Conservation (phyloP, 140 eudicot genomes). For the Flaveria floridana region DNA sequence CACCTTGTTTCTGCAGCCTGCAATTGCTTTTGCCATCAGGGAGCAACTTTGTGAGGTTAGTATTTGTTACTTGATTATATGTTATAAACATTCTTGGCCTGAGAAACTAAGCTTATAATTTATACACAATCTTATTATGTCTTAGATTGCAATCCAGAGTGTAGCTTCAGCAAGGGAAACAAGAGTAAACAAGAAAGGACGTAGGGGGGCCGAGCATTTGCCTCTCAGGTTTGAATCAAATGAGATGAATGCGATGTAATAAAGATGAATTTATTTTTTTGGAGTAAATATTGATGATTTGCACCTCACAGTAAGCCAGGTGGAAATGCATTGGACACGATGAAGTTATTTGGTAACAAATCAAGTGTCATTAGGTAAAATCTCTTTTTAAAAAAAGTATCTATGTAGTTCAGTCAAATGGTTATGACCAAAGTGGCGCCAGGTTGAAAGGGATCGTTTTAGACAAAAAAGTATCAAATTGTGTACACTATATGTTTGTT, state of each 20-base stretch:
- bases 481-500: not conserved
- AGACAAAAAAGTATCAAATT: not conserved
- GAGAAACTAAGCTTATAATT: conserved; percentile 13
- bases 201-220: conserved; percentile 65
- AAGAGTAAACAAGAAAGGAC: conserved; percentile 74
- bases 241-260: not conserved
- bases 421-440: not conserved
- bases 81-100: not conserved
- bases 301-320: conserved; percentile 61
- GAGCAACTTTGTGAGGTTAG: conserved; percentile 95
- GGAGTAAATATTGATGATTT: not conserved
- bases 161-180: conserved; percentile 85
- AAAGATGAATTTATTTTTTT: conserved; percentile 1
- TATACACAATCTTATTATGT: not conserved
- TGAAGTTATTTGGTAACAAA: conserved; percentile 77
- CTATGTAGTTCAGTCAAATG: not conserved
- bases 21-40: conserved; percentile 84
- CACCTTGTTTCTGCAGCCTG: conserved; percentile 68
- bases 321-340: conserved; percentile 73
- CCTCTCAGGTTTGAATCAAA: conserved; percentile 55
- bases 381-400: not conserved
- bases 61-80: conserved; percentile 9
- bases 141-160: conserved; percentile 81
- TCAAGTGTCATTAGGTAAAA: conserved; percentile 81
- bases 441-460: not conserved